Evolutionary conservation across 129 eudicot genomes (phyloP), one percentile per base, ranked within the genome.

Genomic region (Chrysanthemum seticuspe): DNA sequence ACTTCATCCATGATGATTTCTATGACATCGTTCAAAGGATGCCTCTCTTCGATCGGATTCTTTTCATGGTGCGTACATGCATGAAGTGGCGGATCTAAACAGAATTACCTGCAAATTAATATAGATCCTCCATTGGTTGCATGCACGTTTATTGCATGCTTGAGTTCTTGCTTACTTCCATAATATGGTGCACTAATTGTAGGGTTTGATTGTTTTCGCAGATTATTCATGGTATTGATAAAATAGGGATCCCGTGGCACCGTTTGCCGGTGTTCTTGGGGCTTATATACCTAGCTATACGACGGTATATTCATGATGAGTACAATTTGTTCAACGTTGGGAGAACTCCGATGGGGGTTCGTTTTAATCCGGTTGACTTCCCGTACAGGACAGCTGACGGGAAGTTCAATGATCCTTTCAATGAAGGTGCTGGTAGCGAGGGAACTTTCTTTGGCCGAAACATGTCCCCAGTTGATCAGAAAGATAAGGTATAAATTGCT

Each of bases 361-460:
- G 87, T 18, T 87, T 63, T 27, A 78, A 85, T 40, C 82, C 87
- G 4, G 74, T 12, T 1, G 89, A 81, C 59, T 71, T 64, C 59
- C 86, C 86, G 1, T 84, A 62, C 62, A 71, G 85, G 73, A 76
- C 92, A 14, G 86, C 78, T 8, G 87, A 87, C 15, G 85, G 87
- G 6, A 75, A 76, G 64, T 82, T 68, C 45, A 79, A 87, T 65
- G 87, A 87, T 67, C 89, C 89, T 19, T 79, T 82, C 66, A 80
- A 87, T 48, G 87, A 64, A 57, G 83, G 50, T 51, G 80, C 82
- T 11, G 93, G 93, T 1, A 57, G 79, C 13, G 65, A 79, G 47
- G 87, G 85, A 16, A 79, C 85, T 75, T 87, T 85, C 81, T 87
- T 87, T 68, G 89, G 93, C 76, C 73, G 93, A 76, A 87, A 87